These are phyloP conservation scores for Phylloporus arenicola DNA, from an alignment of 768 basidiomycete genomes.

Conservation along the genomic window DNA sequence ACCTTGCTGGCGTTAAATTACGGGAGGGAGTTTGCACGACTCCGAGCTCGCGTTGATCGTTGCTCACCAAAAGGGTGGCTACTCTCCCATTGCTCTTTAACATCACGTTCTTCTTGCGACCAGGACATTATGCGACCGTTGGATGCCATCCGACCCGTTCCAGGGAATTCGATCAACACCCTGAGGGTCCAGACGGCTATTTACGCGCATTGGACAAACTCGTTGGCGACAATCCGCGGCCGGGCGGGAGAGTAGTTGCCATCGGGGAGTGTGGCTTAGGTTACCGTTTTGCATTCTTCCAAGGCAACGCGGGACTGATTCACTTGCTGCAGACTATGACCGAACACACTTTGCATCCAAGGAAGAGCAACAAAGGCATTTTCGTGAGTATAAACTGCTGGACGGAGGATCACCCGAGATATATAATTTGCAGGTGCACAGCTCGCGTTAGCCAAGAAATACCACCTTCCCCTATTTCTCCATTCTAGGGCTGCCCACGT, in stretches of 20 bases:
- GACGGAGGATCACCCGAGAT: not conserved
- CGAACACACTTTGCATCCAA: slow-evolving; percentile 57
- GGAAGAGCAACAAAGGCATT: slow-evolving; percentile 57
- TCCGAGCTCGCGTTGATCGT: slow-evolving; percentile 54
- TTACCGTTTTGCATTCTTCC: slow-evolving; percentile 19
- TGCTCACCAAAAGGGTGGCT: slow-evolving; percentile 51
- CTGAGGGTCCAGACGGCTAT: slow-evolving; percentile 56
- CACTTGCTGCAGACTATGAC: slow-evolving; percentile 58
- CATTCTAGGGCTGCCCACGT: slow-evolving; percentile 74
- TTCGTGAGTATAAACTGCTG: slow-evolving; percentile 41
- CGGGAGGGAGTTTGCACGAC: slow-evolving; percentile 66
- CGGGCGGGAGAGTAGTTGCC: slow-evolving; percentile 58
- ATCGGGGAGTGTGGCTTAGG: slow-evolving; percentile 80
- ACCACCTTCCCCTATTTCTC: slow-evolving; percentile 72
- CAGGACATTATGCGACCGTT: slow-evolving; percentile 66
- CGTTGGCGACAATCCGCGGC: slow-evolving; percentile 43
- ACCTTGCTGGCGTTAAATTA: slow-evolving; percentile 60
- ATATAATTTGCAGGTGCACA: slow-evolving; percentile 39
- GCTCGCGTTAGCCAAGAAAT: slow-evolving; percentile 60
- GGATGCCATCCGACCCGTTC: slow-evolving; percentile 81
- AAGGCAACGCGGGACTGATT: not conserved
- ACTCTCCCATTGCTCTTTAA: not conserved
- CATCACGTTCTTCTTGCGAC: not conserved
- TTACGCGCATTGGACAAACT: slow-evolving; percentile 52
- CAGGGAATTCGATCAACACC: slow-evolving; percentile 55